A percentile compares a stretch with the other conserved stretches of the same genome.
Evolutionary conservation across 805 yeast species (phyloP).

Genomic region (Hanseniaspora vineae): DNA sequence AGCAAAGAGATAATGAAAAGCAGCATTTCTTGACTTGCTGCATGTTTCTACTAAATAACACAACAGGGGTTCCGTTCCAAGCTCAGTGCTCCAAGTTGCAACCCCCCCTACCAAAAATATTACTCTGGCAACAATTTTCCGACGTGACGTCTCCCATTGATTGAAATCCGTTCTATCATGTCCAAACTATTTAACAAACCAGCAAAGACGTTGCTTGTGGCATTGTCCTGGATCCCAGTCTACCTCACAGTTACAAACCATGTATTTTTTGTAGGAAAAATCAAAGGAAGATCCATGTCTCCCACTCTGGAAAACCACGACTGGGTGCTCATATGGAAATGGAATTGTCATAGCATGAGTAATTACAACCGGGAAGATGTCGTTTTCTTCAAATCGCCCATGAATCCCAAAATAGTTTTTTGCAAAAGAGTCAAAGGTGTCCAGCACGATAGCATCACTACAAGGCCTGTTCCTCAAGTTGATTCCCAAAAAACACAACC

Average conservation of each 20-base stretch:
- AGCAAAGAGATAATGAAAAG: too few relatives aligned
- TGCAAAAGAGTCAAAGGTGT: conserved; percentile 70
- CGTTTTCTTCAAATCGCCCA: conserved; percentile 64
- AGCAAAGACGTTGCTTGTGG: conserved; percentile 21
- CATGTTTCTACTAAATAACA: too few relatives aligned
- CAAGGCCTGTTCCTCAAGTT: conserved; percentile 42
- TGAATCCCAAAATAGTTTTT: conserved; percentile 60
- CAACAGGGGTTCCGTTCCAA: too few relatives aligned
- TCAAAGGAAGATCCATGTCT: conserved; percentile 77
- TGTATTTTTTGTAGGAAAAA: conserved; percentile 56
- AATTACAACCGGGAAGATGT: conserved; percentile 53
- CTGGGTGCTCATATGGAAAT: conserved; percentile 60
- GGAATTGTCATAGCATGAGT: conserved; percentile 34
- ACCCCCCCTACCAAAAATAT: too few relatives aligned
- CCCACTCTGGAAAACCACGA: conserved; percentile 67
- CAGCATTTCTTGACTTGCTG: too few relatives aligned
- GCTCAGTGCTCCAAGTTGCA: too few relatives aligned
- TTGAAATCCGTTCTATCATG: background rate
- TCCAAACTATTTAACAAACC: conserved; percentile 15
- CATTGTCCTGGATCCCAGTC: conserved; percentile 72
- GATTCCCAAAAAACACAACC: background rate
- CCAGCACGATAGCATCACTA: conserved; percentile 54
- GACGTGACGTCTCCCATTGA: too few relatives aligned
- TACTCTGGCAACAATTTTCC: too few relatives aligned
- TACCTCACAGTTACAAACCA: conserved; percentile 54